Base-by-base conservation (phyloP, 257 asterid species). In the Solanum chiquidenum region DNA sequence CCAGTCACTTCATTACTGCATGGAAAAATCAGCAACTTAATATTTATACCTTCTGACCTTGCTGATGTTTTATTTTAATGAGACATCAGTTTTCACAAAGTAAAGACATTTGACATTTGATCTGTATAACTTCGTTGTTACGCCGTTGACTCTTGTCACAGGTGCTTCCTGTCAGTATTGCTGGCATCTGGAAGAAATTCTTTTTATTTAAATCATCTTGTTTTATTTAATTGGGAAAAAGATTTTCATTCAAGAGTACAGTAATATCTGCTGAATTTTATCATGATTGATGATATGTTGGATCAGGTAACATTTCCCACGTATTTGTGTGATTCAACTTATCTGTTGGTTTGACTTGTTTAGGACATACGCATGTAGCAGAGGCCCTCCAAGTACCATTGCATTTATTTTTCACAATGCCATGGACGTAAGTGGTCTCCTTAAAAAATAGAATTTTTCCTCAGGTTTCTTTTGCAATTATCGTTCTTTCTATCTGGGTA, bases 321-420 rank as follows among this genome's bases (percentile, higher is more conserved):
- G 21, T 55, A 64, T 82, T 79, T 60, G 25, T 49, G 60, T 55
- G 74, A 33, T 83, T 89, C 33, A n/a, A 44, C 80, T 84, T 52
- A 79, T 74, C 38, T 21, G 29, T 44, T 82, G 44, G 20, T 31
- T 82, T 40, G 83, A 76, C 66, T 87, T 88, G 40, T 72, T 89
- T 92, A 96, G 99, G 99, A 25, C 99, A 96, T 89, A 92, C 91
- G 13, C 99, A 96, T 92, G 98, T 96, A 83, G 96, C 99, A 35
- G 98, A 95, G 94, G 98, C 98, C 74, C 86, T 96, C 84, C 91
- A 90, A 84, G 95, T 96, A 84, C 99, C 99, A 6, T 33, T 96
- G 72, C 99, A 96, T 92, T 92, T 96, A 87, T 89, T 96, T 76
- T 96, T 96, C 88, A 96, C 99, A 79, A 96, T 96, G 99, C 99